A percentile compares a stretch with the other conserved stretches of the same genome.
Conservation (phyloP, 805 yeast species). For the Kodamaea laetipori region DNA sequence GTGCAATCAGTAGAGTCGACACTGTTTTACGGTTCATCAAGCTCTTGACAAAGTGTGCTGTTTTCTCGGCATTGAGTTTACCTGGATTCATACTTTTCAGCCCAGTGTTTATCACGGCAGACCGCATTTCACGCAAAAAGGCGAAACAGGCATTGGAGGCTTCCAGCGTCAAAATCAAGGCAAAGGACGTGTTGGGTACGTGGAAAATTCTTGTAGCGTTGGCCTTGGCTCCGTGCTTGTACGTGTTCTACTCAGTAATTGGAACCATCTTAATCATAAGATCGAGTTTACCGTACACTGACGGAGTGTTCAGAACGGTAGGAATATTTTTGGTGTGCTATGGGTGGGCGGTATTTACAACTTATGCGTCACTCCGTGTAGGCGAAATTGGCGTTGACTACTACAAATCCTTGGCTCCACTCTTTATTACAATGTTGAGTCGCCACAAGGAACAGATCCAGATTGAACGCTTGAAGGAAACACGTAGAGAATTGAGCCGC, state of each 20-base stretch:
- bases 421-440: slow-evolving; percentile 36
- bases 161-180: slow-evolving; percentile 43
- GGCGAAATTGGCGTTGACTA: slow-evolving; percentile 47
- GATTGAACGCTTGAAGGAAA: slow-evolving; percentile 32
- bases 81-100: slow-evolving; percentile 43
- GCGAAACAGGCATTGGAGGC: slow-evolving; percentile 42
- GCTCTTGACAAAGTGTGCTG: slow-evolving; percentile 29
- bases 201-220: slow-evolving; percentile 48
- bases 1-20: slow-evolving; percentile 22
- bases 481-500: slow-evolving; percentile 27
- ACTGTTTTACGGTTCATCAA: slow-evolving; percentile 27
- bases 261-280: slow-evolving; percentile 30
- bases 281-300: slow-evolving; percentile 14
- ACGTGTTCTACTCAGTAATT: slow-evolving; percentile 40
- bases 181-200: slow-evolving; percentile 44
- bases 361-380: slow-evolving; percentile 42
- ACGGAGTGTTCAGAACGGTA: slow-evolving; percentile 13
- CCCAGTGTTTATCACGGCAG: slow-evolving; percentile 41
- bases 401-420: slow-evolving; percentile 42
- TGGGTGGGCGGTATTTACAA: slow-evolving; percentile 39
- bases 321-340: slow-evolving; percentile 34
- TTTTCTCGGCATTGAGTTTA: slow-evolving; percentile 35
- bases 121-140: slow-evolving; percentile 34
- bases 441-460: slow-evolving; percentile 32
- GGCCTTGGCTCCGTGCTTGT: slow-evolving; percentile 42